Conservation (phyloP, 257 asterid genomes). For the Nicotiana paniculata region DNA sequence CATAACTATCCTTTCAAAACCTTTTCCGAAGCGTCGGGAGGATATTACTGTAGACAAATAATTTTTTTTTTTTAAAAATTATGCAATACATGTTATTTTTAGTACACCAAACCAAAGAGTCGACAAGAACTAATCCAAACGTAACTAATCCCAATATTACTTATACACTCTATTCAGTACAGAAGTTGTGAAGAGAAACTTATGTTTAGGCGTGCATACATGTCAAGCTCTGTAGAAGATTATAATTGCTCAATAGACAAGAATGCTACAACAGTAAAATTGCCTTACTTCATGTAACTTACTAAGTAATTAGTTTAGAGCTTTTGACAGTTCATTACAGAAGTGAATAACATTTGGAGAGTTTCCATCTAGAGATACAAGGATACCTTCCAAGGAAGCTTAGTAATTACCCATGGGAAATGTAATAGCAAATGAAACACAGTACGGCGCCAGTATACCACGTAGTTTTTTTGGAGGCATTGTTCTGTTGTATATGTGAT, state of each 20-base stretch:
- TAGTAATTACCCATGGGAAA: background rate
- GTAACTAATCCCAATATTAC: no score
- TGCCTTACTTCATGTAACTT: background rate
- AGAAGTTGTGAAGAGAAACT: no score
- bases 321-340: background rate
- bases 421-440: background rate
- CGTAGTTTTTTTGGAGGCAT: constrained; percentile 48
- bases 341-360: background rate
- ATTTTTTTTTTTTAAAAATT: no score
- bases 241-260: background rate
- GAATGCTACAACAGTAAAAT: background rate
- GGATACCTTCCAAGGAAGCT: background rate
- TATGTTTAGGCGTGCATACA: background rate
- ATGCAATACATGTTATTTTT: no score
- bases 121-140: no score
- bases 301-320: background rate
- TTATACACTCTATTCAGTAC: no score
- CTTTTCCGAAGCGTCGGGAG: no score
- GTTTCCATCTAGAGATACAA: background rate
- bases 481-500: constrained; percentile 47
- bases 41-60: no score
- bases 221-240: constrained; percentile 40
- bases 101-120: no score
- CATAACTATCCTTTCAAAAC: no score
- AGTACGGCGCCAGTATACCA: constrained; percentile 26